Conservation (phyloP, 2,329 filamentous ascomycete genomes). For the Aureobasidium subglaciale region DNA sequence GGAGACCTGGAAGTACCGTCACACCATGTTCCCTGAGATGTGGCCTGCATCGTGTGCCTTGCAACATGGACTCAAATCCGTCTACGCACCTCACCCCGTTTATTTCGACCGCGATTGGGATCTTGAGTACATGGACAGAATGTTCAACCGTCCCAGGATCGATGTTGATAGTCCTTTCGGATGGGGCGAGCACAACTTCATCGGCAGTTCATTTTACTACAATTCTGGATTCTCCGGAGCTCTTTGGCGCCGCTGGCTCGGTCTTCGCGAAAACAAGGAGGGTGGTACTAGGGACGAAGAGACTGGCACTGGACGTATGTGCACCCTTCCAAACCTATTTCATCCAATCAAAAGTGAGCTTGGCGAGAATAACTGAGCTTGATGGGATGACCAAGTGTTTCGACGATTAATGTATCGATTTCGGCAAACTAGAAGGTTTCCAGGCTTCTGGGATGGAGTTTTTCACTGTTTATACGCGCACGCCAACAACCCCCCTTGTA, state of each 20-base stretch:
- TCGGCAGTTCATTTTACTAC: constrained; percentile 46
- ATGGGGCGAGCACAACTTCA: constrained; percentile 46
- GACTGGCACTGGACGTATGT: constrained; percentile 39
- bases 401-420: constrained; percentile 6
- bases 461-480: neutral
- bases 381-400: neutral
- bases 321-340: constrained; percentile 38
- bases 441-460: constrained; percentile 1
- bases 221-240: constrained; percentile 42
- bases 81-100: constrained; percentile 70
- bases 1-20: constrained; percentile 65
- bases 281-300: constrained; percentile 30
- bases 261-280: constrained; percentile 38
- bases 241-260: constrained; percentile 45
- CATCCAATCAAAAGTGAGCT: constrained; percentile 45
- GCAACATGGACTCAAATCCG: constrained; percentile 71
- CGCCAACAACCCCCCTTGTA: neutral
- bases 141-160: constrained; percentile 43
- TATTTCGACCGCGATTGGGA: constrained; percentile 72
- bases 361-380: neutral
- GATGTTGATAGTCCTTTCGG: constrained; percentile 42
- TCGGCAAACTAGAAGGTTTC: constrained; percentile 1
- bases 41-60: constrained; percentile 65
- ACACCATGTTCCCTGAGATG: constrained; percentile 72
- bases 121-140: constrained; percentile 38